A percentile compares a stretch with the other conserved stretches of the same genome.
Conservation (phyloP, 352 stramenopile species). For the Phytophthora vignae region DNA sequence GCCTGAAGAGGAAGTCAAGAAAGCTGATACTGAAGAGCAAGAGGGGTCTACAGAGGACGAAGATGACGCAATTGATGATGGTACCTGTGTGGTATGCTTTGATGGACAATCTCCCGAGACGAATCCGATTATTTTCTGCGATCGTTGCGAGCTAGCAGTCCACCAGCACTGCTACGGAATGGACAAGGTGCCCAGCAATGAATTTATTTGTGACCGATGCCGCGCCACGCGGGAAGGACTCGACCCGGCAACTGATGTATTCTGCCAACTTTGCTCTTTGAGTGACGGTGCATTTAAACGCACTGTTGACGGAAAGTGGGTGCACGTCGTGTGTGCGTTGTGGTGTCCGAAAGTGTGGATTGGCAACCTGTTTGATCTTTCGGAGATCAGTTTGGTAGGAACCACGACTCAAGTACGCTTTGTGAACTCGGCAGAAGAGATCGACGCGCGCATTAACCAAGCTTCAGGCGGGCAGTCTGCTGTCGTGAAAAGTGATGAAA, state of each 20-base stretch:
- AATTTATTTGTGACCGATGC: conserved; percentile 92
- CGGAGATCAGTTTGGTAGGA: conserved; percentile 78
- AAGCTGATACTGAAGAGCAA: conserved; percentile 26
- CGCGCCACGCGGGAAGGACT: conserved; percentile 58
- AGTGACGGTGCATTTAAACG: conserved; percentile 88
- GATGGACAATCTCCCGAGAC: conserved; percentile 87
- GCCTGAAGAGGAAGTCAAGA: conserved; percentile 19
- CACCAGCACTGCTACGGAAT: conserved; percentile 92
- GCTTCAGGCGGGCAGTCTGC: conserved; percentile 15
- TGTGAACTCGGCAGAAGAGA: conserved; percentile 64
- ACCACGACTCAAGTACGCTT: conserved; percentile 54
- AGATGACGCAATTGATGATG: conserved; percentile 80
- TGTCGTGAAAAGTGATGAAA: conserved; percentile 18
- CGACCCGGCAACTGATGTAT: conserved; percentile 64
- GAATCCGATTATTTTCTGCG: conserved; percentile 92
- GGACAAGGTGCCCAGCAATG: conserved; percentile 78
- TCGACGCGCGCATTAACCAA: conserved; percentile 49
- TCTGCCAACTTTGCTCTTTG: conserved; percentile 89
- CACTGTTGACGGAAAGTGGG: conserved; percentile 88
- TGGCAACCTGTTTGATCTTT: conserved; percentile 77
- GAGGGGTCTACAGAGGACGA: conserved; percentile 37
- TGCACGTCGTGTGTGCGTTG: conserved; percentile 91
- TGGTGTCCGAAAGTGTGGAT: conserved; percentile 91
- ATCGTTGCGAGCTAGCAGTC: conserved; percentile 89
- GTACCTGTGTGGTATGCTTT: conserved; percentile 91